Evolutionary conservation across 2,329 filamentous ascomycete species (phyloP), one percentile per base, ranked within the genome.

Genomic region (Lachnellula hyalina): DNA sequence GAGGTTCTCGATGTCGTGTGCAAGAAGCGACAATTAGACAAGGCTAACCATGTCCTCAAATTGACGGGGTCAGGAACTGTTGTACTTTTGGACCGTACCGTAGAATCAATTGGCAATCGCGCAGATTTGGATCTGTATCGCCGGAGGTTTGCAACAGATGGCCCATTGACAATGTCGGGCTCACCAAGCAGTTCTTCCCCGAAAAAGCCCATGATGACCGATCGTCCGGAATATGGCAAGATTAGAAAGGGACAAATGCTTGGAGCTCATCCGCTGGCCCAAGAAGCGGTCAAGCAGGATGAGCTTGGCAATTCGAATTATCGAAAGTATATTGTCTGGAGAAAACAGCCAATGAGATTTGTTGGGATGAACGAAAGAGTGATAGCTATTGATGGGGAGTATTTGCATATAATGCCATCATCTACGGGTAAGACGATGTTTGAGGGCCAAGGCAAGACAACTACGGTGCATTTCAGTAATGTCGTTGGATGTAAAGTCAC

Each of bases 401-500:
- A 92, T 69, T 83, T 95, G 58, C 89, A 93, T 71, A 90, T 95
- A 64, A 86, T 90, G 80, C 88, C 89, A 25, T 78, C 82, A 1
- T 81, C 81, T 2, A 80, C 80, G 9, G 84, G 85, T 38, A 89
- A 87, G 67, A 81, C 83, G 11, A 73, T 84, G 54, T 80, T 83
- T 56, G 83, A 86, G 53, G 79, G 77, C 21, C 78, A 77, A 53
- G 82, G 82, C 36, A 91, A 90, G 73, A 87, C 84, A 35, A 91
- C 88, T 2, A 90, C 88, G 41, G 87, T 93, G 47, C 89, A 92
- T 65, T 92, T 93, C 68, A 87, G 83, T 65, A 88, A 87, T 54
- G 87, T 94, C 5, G 82, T 95, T 15, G 89, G 89, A 2, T 90
- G 87, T 68, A 93, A 92, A 70, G 85, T 92, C 47, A 86, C 84